Base-by-base conservation (phyloP, 257 asterid species). In the Cordia subcordata region DNA sequence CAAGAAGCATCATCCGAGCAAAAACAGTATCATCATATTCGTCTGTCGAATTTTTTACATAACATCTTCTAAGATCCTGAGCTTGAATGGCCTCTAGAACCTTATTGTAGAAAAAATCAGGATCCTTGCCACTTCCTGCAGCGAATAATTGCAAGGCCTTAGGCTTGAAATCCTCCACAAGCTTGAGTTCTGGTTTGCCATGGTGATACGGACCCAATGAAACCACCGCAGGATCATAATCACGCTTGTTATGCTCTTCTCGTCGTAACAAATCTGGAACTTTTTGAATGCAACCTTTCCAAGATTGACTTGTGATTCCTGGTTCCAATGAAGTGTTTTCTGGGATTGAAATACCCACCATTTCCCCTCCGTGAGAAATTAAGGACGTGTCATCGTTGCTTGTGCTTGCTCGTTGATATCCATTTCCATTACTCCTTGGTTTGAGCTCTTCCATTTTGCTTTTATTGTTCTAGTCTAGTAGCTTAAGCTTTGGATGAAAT, bases 151-250 rank as follows among this genome's bases (percentile, higher is more conserved):
- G n/a, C 57, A 46, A 13, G 1, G 58, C 46, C 46, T 8, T 33
- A 5, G 35, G 18, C 55, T 70, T 70, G 53, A 59, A 54, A 20
- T 65, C 55, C 58, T 70, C 58, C 0, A 47, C 71, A 14, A 14
- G 8, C 16, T 52, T 32, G 15, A 70, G 63, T 10, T 59, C 50
- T 8, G 39, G 10, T 13, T 59, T 59, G 33, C 71, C 71, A 20
- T 70, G 71, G 67, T 70, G 76, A 50, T 70, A 70, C 1, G 76
- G 76, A 13, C 76, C 76, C 0, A 70, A 50, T 1, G 71, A 70
- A 32, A 70, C 71, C 15, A 59, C 61, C 8, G 38, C 10, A 8
- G 75, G 71, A 19, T 64, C 71, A 23, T 64, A 70, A 8, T 55
- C 57, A 8, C 40, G 52, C 11, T 16, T 12, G 53, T 53, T 22